These are phyloP conservation scores for Arabis alpina DNA, from an alignment of 345 rosid genomes.

Conservation along the genomic window DNA sequence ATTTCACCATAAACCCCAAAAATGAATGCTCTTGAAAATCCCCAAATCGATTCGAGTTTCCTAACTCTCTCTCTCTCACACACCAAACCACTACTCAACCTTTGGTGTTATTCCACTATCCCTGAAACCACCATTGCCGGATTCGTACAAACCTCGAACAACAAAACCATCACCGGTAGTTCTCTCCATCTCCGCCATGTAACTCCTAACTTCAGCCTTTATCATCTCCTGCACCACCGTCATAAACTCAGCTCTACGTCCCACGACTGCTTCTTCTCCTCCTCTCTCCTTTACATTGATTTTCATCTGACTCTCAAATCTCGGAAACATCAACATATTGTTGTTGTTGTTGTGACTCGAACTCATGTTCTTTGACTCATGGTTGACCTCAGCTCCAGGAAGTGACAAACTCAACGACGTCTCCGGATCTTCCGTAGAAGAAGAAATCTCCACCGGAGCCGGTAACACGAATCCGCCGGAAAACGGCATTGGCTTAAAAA, in stretches of 20 bases:
- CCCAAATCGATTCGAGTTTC: conserved; percentile 10
- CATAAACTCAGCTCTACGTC: conserved; percentile 68
- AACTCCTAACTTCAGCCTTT: conserved; percentile 73
- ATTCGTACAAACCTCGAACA: not conserved
- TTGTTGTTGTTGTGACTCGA: conserved; percentile 8
- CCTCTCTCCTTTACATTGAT: conserved; percentile 30
- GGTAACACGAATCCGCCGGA: conserved; percentile 50
- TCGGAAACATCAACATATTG: conserved; percentile 34
- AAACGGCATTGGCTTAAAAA: conserved; percentile 54
- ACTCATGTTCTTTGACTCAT: conserved; percentile 39
- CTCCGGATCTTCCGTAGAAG: conserved; percentile 59
- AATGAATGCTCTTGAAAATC: conserved; percentile 30
- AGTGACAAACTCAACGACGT: conserved; percentile 69
- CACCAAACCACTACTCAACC: conserved; percentile 30
- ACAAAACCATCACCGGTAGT: conserved; percentile 32
- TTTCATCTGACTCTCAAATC: conserved; percentile 36
- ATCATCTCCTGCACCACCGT: conserved; percentile 88
- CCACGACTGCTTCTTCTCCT: conserved; percentile 49
- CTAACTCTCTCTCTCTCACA: conserved; percentile 23
- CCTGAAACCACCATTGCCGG: conserved; percentile 41
- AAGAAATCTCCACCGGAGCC: conserved; percentile 41
- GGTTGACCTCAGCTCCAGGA: conserved; percentile 57
- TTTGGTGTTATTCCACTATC: conserved; percentile 41
- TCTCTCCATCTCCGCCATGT: conserved; percentile 63
- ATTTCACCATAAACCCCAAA: conserved; percentile 28